Conservation (phyloP, 345 rosid genomes). For the Eucalyptus globulus region DNA sequence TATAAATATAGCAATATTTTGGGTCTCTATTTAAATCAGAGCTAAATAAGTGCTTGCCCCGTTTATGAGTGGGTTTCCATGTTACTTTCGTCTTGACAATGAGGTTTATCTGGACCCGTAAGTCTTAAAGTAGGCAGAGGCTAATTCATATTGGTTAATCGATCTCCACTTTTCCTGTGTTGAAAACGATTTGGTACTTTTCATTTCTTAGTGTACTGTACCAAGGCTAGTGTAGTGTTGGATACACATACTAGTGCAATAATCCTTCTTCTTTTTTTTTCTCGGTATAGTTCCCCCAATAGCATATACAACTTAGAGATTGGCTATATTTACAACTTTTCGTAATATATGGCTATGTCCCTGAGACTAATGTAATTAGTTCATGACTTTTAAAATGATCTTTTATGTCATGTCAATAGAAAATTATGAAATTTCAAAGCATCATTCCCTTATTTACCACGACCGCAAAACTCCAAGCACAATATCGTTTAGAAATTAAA, state of each 20-base stretch:
- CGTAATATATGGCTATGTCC: not conserved
- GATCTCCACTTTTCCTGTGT: not conserved
- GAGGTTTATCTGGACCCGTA: rapidly evolving
- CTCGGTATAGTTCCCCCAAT: not conserved
- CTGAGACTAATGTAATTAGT: not conserved
- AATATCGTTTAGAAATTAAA: not conserved
- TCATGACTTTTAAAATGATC: not conserved
- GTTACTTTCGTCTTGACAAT: not conserved
- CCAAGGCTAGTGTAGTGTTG: rapidly evolving
- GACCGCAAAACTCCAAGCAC: not conserved
- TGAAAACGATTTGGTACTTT: not conserved
- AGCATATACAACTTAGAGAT: not conserved
- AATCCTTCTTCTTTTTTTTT: not conserved
- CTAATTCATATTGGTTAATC: not conserved
- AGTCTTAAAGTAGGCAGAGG: not conserved
- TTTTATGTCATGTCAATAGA: not conserved
- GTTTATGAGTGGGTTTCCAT: rapidly evolving
- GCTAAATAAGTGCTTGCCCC: not conserved
- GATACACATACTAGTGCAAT: rapidly evolving
- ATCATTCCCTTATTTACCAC: not conserved
- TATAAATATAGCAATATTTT: not conserved
- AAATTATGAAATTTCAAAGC: not conserved
- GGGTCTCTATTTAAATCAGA: not conserved
- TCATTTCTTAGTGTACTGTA: not conserved
- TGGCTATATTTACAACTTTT: not conserved